Percentiles rank a stretch among this genome's conserved stretches.
Evolutionary conservation across 768 basidiomycete species (phyloP).

Genomic region (Agaricus subrufescens): DNA sequence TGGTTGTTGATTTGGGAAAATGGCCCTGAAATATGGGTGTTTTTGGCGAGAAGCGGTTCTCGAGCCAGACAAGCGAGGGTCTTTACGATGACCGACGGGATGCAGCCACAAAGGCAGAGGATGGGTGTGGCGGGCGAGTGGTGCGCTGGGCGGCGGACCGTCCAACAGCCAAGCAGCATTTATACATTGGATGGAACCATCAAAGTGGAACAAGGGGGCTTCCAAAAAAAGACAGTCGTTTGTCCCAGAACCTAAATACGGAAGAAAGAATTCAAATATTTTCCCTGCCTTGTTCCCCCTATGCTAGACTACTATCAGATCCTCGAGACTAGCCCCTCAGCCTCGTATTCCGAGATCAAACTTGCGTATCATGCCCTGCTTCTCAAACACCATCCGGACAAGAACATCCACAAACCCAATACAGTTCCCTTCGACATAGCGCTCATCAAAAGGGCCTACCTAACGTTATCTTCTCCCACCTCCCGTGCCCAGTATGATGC

Average conservation of each 20-base stretch:
- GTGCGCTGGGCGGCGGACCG: neutral
- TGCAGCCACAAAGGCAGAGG: too few species aligned
- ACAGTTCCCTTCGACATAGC: constrained; percentile 40
- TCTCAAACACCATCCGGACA: constrained; percentile 57
- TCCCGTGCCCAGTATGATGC: constrained; percentile 51
- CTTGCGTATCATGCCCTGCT: constrained; percentile 64
- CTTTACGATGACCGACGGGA: too few species aligned
- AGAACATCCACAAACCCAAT: constrained; percentile 14
- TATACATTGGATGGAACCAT: neutral
- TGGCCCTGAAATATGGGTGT: too few species aligned
- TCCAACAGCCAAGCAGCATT: too few species aligned
- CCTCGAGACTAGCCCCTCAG: constrained; percentile 47
- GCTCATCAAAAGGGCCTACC: constrained; percentile 64
- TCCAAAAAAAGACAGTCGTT: constrained; percentile 11
- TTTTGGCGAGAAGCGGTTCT: too few species aligned
- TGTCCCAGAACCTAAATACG: constrained; percentile 12
- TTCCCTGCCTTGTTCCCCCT: neutral
- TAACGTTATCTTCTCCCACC: constrained; percentile 46
- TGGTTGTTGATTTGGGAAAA: too few species aligned
- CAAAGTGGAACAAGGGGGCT: constrained; percentile 11
- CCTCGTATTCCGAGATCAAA: constrained; percentile 56
- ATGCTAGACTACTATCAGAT: constrained; percentile 53
- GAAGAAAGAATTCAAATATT: constrained; percentile 2
- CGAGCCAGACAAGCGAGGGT: too few species aligned
- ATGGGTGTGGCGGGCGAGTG: constrained; percentile 1